Evolutionary conservation across 2,329 filamentous ascomycete species (phyloP), one percentile per base, ranked within the genome.

Genomic region (Fusarium penzigii): DNA sequence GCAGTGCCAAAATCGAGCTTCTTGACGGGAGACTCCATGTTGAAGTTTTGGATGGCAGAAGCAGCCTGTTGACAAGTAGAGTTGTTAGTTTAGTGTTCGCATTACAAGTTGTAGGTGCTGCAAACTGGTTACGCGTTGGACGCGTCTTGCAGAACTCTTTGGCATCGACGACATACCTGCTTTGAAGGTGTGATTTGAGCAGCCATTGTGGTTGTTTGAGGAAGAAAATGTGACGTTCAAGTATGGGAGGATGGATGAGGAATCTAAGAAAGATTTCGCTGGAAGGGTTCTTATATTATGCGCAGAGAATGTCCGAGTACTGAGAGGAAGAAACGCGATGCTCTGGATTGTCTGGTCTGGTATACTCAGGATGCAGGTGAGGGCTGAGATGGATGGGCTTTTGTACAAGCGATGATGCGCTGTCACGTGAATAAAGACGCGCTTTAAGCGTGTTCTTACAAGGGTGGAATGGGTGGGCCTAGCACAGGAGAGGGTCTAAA

Each of bases 11-110:
- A 91, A 78, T 89, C 81, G 62, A 94, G 84, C 83, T 95, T 95
- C 87, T 96, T 96, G 59, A 88, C 78, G 42, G 92, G 92, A 1
- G 91, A 94, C 65, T 95, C 90, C 85, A 97, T 95, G 78, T 93
- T 95, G 73, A 97, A 82, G 65, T 84, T 85, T 74, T 94, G 87
- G 69, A 97, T 88, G 66, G 86, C 91, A 68, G 90, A 87, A 67
- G 92, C 89, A 78, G 88, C 88, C 93, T 97, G 71, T 59, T 43
- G 52, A 39, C 56, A 50, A 55, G 34, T 6, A 36, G 10, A 36
- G 46, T 49, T 52, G 64, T 76, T 72, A 78, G 72, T 62, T 47
- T 36, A 7, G 32, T 36, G 13, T 6, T 36, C 10, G 13, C 9
- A 3, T 11, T 9, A 36, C 3, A 11, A 14, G 32, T 29, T 14